Conservation (phyloP, 1,284 basidiomycete genomes). For the Rugosomyces carneus region DNA sequence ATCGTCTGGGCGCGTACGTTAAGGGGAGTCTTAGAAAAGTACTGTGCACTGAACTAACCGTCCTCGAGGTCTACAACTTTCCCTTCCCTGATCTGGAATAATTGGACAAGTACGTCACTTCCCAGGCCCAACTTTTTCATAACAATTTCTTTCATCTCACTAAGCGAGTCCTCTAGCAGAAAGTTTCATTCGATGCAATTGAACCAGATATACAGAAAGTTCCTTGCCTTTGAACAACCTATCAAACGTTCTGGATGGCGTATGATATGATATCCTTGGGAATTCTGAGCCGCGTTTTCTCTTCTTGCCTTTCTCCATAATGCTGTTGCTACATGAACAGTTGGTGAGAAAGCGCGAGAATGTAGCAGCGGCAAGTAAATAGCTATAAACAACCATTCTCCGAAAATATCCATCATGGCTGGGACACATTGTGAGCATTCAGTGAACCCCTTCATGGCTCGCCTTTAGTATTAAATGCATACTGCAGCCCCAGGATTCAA, state of each 20-base stretch:
- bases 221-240: conserved; percentile 57
- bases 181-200: conserved; percentile 8
- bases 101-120: conserved; percentile 32
- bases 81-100: conserved; percentile 53
- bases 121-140: conserved; percentile 53
- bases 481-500: conserved; percentile 65
- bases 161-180: conserved; percentile 49
- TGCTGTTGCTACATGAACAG: conserved; percentile 13
- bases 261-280: conserved; percentile 53
- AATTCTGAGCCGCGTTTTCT: conserved; percentile 38
- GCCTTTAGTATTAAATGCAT: conserved; percentile 6
- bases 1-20: conserved; percentile 42
- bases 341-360: conserved; percentile 10
- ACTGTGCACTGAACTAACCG: conserved; percentile 35
- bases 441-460: not conserved
- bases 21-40: conserved; percentile 1
- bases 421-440: conserved; percentile 27
- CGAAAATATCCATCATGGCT: conserved; percentile 26
- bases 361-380: conserved; percentile 3
- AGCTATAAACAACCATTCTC: conserved; percentile 8
- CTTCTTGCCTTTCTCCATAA: conserved; percentile 37
- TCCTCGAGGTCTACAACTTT: conserved; percentile 62
- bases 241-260: conserved; percentile 47
- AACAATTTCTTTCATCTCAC: conserved; percentile 49
- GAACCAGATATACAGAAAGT: not conserved